Evolutionary conservation across 2,329 filamentous ascomycete species (phyloP).

Genomic region (Alternaria consortialis): DNA sequence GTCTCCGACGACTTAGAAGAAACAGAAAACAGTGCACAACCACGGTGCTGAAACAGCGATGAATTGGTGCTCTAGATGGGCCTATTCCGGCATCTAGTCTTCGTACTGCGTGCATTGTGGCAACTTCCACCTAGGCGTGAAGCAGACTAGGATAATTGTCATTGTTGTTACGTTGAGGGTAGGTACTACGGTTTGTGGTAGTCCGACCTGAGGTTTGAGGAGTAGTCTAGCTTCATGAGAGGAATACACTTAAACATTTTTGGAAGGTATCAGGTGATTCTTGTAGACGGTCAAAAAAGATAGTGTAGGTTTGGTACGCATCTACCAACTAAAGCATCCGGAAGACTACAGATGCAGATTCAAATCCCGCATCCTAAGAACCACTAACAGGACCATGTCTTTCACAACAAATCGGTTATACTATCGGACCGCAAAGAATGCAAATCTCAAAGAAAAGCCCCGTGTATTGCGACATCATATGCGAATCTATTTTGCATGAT

Average conservation of each 20-base stretch:
- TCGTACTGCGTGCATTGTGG: constrained; percentile 1
- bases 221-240: not conserved
- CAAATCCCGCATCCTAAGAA: constrained; percentile 12
- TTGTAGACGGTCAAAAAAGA: not conserved
- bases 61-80: constrained; percentile 4
- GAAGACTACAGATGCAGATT: constrained; percentile 18
- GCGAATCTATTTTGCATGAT: not conserved
- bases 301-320: constrained; percentile 1
- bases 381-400: constrained; percentile 1
- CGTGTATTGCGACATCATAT: constrained; percentile 3
- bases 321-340: constrained; percentile 9
- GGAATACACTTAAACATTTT: not conserved
- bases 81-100: constrained; percentile 1
- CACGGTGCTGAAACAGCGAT: constrained; percentile 5
- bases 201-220: not conserved
- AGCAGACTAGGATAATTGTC: not conserved
- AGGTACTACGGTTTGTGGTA: constrained; percentile 2
- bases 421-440: constrained; percentile 1
- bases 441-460: constrained; percentile 3
- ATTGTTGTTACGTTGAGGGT: constrained; percentile 3
- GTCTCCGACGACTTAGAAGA: constrained; percentile 5
- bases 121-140: constrained; percentile 2
- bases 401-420: constrained; percentile 2
- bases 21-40: constrained; percentile 1
- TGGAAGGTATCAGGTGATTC: constrained; percentile 1